Conservation (phyloP, 306 rosid genomes). For the Senna tora region DNA sequence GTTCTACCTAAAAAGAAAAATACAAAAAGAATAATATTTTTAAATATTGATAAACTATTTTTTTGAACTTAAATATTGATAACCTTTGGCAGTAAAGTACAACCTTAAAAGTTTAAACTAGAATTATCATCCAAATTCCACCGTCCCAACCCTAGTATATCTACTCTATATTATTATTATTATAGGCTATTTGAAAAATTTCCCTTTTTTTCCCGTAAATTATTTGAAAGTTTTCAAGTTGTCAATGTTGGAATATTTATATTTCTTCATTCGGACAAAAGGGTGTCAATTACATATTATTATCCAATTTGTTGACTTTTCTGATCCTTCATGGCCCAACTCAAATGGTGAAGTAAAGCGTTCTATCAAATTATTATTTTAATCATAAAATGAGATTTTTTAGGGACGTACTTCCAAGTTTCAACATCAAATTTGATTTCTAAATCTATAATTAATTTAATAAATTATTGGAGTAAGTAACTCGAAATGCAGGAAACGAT, state of each 20-base stretch:
- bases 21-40: too few relatives aligned
- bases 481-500: neutral
- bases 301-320: slow-evolving; percentile 23
- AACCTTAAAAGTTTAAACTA: too few relatives aligned
- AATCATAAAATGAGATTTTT: neutral
- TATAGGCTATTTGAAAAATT: too few relatives aligned
- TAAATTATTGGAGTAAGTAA: neutral
- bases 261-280: neutral
- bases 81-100: too few relatives aligned
- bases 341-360: neutral
- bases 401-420: too few relatives aligned
- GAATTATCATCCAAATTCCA: neutral
- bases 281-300: neutral
- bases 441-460: neutral
- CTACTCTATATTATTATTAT: neutral
- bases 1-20: too few relatives aligned
- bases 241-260: too few relatives aligned
- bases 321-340: neutral
- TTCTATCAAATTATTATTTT: neutral
- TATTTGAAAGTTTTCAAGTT: too few relatives aligned
- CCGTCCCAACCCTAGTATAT: neutral
- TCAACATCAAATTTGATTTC: neutral
- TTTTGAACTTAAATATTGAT: too few relatives aligned
- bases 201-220: too few relatives aligned
- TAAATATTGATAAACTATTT: too few relatives aligned